Evolutionary conservation across 345 rosid genomes (phyloP).

Genomic region (Eucalyptus marginata): DNA sequence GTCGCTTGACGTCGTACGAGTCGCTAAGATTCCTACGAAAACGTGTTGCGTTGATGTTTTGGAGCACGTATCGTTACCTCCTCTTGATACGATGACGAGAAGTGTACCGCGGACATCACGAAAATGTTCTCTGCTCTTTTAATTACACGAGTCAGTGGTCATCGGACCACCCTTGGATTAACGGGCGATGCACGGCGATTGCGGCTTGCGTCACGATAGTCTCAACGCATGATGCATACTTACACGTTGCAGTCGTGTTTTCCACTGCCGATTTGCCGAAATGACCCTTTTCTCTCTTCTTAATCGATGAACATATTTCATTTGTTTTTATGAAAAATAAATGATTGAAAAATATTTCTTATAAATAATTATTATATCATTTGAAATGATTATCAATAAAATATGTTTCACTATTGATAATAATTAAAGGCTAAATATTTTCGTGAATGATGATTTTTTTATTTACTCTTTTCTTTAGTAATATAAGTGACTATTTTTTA

Average conservation of each 20-base stretch:
- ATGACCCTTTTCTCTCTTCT: neutral
- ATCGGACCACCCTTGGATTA: neutral
- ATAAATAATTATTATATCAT: too few species aligned
- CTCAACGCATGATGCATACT: neutral
- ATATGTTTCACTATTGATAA: too few species aligned
- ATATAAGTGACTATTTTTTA: too few species aligned
- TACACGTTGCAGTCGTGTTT: accelerated
- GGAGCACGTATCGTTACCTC: neutral
- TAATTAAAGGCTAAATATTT: too few species aligned
- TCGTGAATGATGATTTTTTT: too few species aligned
- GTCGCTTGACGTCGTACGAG: neutral
- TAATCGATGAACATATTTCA: too few species aligned
- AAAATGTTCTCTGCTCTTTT: neutral
- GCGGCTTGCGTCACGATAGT: neutral
- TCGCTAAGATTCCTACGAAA: neutral
- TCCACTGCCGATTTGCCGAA: neutral
- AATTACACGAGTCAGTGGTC: neutral
- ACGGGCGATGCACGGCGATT: neutral
- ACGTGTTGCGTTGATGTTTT: neutral
- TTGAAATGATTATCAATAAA: too few species aligned
- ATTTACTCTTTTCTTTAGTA: too few species aligned
- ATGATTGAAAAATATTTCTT: too few species aligned
- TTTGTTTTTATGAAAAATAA: too few species aligned
- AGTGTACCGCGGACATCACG: neutral
- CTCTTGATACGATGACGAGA: neutral